phyloP scores from a whole-genome alignment of 2,329 filamentous ascomycete genomes.

The Penicillium sp. region DNA sequence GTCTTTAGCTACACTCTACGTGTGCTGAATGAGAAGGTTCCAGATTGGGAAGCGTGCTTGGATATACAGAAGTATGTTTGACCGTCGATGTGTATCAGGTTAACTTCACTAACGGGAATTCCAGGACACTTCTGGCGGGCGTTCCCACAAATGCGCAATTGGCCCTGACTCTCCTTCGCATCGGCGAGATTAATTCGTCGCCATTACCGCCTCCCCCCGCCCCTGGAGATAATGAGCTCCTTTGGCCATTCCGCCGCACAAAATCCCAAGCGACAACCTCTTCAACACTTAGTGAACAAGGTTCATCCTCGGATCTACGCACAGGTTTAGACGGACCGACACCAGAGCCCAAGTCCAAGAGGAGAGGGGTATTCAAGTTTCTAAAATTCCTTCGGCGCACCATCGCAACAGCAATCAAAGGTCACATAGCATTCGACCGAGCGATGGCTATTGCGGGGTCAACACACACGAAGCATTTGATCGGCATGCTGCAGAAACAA shows the following conservation, averaged over 20 bases:
- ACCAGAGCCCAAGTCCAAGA: constrained; percentile 20
- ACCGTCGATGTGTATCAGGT: not conserved
- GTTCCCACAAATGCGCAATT: constrained; percentile 85
- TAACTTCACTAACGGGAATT: not conserved
- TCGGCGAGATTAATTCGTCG: constrained; percentile 77
- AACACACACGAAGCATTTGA: constrained; percentile 64
- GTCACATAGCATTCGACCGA: constrained; percentile 68
- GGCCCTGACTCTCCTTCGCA: constrained; percentile 73
- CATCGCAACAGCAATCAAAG: constrained; percentile 68
- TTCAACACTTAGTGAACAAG: constrained; percentile 61
- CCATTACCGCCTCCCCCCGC: constrained; percentile 65
- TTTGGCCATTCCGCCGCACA: constrained; percentile 37
- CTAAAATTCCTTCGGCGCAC: constrained; percentile 67
- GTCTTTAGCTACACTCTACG: constrained; percentile 60
- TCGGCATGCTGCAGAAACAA: constrained; percentile 63
- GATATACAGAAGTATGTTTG: constrained; percentile 63
- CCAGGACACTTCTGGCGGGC: constrained; percentile 67
- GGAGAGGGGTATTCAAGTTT: constrained; percentile 49
- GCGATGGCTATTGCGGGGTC: constrained; percentile 64
- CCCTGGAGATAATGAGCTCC: constrained; percentile 34
- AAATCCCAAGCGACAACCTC: constrained; percentile 50
- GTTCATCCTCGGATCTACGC: constrained; percentile 3
- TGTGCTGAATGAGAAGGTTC: constrained; percentile 52
- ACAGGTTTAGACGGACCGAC: constrained; percentile 1
- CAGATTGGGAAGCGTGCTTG: constrained; percentile 71